A percentile compares a stretch with the other conserved stretches of the same genome.
Conservation (phyloP, 805 yeast genomes). For the Komagataella mondaviorum region DNA sequence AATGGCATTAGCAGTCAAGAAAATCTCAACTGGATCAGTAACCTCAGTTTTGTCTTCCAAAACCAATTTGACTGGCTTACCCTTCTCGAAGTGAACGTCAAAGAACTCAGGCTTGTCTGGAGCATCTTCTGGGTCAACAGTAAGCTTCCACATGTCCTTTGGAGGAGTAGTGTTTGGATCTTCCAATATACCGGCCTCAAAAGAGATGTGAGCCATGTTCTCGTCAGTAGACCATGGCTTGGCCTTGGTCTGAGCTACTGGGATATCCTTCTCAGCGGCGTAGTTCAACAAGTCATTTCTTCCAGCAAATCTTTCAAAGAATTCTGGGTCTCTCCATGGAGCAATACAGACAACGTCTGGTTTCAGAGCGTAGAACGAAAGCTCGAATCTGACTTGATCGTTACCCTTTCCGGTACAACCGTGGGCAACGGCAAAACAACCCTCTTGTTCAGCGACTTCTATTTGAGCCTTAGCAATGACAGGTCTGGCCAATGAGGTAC, state of each 20-base stretch:
- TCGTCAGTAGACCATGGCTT: constrained; percentile 99
- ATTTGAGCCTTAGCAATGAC: constrained; percentile 98
- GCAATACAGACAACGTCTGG: constrained; percentile 96
- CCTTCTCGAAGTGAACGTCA: constrained; percentile 69
- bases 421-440: constrained; percentile 97
- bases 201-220: constrained; percentile 97
- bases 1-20: constrained; percentile 82
- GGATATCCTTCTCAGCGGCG: constrained; percentile 84
- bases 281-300: constrained; percentile 92
- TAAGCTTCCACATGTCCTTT: constrained; percentile 99
- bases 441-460: constrained; percentile 91
- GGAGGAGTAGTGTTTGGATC: constrained; percentile 99
- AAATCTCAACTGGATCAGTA: constrained; percentile 84
- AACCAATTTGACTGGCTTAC: constrained; percentile 74
- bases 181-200: constrained; percentile 98
- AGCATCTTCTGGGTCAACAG: constrained; percentile 91
- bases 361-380: constrained; percentile 93
- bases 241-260: constrained; percentile 94
- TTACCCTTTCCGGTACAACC: constrained; percentile 99
- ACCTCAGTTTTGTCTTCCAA: constrained; percentile 48
- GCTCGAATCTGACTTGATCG: constrained; percentile 97
- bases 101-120: constrained; percentile 89
- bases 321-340: constrained; percentile 97
- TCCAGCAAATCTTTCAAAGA: constrained; percentile 94
- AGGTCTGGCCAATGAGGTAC: constrained; percentile 98